phyloP scores from a whole-genome alignment of 2,329 filamentous ascomycete genomes.

The Penicillium digitatum region DNA sequence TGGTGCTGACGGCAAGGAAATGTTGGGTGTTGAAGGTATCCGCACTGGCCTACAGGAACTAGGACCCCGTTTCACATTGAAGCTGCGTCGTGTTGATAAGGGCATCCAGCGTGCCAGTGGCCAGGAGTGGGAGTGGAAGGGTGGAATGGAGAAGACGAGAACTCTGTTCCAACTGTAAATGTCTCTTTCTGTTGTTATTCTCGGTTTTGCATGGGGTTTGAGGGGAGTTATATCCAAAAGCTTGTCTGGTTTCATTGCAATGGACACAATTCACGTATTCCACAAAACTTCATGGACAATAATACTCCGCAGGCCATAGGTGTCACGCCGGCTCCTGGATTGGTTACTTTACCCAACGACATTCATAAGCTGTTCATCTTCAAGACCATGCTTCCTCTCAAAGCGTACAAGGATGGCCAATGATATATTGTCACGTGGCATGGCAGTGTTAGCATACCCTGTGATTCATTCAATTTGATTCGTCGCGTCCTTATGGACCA shows the following conservation, averaged over 20 bases:
- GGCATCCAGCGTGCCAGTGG: conserved; percentile 74
- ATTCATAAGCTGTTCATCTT: not conserved
- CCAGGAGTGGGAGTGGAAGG: conserved; percentile 95
- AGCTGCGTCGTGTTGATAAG: conserved; percentile 85
- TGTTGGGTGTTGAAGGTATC: conserved; percentile 81
- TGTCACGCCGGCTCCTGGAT: not conserved
- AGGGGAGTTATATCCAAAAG: conserved; percentile 24
- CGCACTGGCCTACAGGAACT: conserved; percentile 85
- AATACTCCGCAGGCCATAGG: not conserved
- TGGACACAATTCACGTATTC: not conserved
- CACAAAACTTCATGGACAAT: not conserved
- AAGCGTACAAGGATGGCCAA: not conserved
- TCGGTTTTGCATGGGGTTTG: conserved; percentile 25
- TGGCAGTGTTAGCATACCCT: not conserved
- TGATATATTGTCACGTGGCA: not conserved
- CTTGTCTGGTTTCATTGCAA: conserved; percentile 7
- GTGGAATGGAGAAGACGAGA: conserved; percentile 86
- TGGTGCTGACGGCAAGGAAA: conserved; percentile 73
- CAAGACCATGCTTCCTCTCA: not conserved
- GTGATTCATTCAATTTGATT: not conserved
- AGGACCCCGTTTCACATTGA: conserved; percentile 77
- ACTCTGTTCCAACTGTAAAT: conserved; percentile 83
- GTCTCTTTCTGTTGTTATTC: conserved; percentile 14
- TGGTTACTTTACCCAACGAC: not conserved
- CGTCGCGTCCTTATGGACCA: not conserved